Evolutionary conservation across 2,329 filamentous ascomycete species (phyloP).

Genomic region (Hymenoscyphus occultus): DNA sequence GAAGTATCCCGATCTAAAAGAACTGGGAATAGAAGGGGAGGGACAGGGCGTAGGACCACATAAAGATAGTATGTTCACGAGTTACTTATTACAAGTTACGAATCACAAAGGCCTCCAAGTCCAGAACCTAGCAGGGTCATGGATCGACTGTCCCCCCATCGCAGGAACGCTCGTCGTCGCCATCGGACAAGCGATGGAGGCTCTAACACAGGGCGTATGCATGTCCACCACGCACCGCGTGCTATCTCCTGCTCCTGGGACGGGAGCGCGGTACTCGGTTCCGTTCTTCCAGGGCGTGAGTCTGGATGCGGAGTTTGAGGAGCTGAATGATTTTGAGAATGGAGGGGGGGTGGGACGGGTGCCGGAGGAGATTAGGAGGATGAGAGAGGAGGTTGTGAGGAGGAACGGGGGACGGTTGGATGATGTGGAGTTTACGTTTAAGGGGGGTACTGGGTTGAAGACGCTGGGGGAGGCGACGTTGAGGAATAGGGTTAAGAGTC

Average conservation of each 20-base stretch:
- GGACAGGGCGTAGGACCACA: constrained; percentile 71
- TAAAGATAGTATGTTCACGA: constrained; percentile 81
- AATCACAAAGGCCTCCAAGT: constrained; percentile 76
- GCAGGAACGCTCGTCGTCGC: constrained; percentile 78
- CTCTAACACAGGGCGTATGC: constrained; percentile 79
- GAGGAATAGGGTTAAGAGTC: constrained; percentile 80
- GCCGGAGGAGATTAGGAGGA: constrained; percentile 59
- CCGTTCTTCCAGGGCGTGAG: constrained; percentile 88
- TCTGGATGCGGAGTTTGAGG: constrained; percentile 73
- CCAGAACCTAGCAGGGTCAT: constrained; percentile 72
- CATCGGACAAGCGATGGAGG: constrained; percentile 84
- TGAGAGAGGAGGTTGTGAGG: constrained; percentile 58
- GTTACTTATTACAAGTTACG: constrained; percentile 77
- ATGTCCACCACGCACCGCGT: constrained; percentile 80
- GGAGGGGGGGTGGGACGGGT: constrained; percentile 46
- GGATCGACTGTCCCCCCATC: constrained; percentile 80
- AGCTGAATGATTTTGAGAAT: constrained; percentile 25
- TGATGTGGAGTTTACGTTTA: constrained; percentile 85
- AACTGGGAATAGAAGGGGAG: constrained; percentile 48
- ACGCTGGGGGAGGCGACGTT: constrained; percentile 79
- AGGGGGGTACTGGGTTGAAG: constrained; percentile 57
- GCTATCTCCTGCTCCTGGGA: constrained; percentile 66
- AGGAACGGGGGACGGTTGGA: constrained; percentile 57
- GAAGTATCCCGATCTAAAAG: constrained; percentile 73
- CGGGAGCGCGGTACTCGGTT: constrained; percentile 72